A percentile compares a stretch with the other conserved stretches of the same genome.
Conservation (phyloP, 768 basidiomycete genomes). For the Kondoa subrosea region DNA sequence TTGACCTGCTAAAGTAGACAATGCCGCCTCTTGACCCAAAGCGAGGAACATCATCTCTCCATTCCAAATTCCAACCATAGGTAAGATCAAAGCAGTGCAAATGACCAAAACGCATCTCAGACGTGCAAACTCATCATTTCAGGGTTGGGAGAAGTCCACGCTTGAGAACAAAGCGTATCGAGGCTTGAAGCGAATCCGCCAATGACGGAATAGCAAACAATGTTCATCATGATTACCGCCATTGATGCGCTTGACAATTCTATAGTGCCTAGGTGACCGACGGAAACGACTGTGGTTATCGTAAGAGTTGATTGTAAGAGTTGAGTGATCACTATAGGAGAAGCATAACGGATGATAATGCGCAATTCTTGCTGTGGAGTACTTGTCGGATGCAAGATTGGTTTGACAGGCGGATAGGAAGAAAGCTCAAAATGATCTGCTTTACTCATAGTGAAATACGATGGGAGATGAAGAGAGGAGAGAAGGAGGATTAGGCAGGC, state of each 20-base stretch:
- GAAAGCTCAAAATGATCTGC: too few species aligned
- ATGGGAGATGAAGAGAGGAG: too few species aligned
- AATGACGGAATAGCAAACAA: conserved; percentile 27
- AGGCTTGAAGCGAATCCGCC: conserved; percentile 41
- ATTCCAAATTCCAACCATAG: too few species aligned
- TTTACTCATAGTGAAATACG: too few species aligned
- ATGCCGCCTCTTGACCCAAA: too few species aligned
- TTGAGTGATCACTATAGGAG: conserved; percentile 25
- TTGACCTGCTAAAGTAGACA: too few species aligned
- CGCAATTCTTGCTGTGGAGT: conserved; percentile 9
- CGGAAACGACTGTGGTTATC: conserved; percentile 63
- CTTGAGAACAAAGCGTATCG: conserved; percentile 82
- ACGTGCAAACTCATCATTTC: too few species aligned
- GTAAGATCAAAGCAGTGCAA: too few species aligned
- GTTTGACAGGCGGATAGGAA: too few species aligned
- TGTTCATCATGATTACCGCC: conserved; percentile 53
- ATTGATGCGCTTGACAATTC: conserved; percentile 73
- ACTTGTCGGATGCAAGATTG: not conserved
- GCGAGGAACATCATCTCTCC: too few species aligned
- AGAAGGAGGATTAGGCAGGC: too few species aligned
- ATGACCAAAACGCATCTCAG: too few species aligned
- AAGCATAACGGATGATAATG: conserved; percentile 19
- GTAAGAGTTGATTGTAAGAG: conserved; percentile 72
- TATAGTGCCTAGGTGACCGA: conserved; percentile 77
- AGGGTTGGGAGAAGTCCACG: conserved; percentile 79